phyloP scores from a whole-genome alignment of 1,139 yeast genomes.

The Yamadazyma sp. region DNA sequence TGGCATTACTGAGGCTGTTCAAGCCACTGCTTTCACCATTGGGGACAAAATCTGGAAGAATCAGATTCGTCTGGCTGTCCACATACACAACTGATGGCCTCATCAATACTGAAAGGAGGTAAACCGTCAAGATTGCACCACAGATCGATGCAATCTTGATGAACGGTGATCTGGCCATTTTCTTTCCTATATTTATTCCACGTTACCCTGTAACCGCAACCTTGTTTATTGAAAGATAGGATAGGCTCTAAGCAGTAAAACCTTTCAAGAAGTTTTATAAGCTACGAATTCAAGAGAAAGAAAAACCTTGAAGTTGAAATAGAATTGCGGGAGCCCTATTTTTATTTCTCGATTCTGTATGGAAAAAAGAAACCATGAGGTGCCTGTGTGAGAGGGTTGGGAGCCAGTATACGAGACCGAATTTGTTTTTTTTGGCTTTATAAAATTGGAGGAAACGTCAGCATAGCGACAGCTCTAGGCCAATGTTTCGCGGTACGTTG shows the following conservation, averaged over 20 bases:
- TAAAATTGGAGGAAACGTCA: too few species aligned
- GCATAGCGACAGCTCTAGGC: too few species aligned
- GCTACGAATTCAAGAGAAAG: too few species aligned
- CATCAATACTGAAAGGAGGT: conserved; percentile 16
- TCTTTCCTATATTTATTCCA: too few species aligned
- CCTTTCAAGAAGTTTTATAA: too few species aligned
- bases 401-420: too few species aligned
- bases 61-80: conserved; percentile 22
- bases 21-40: neutral
- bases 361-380: too few species aligned
- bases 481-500: too few species aligned
- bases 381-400: neutral
- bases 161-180: conserved; percentile 23
- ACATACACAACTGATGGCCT: conserved; percentile 25
- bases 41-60: conserved; percentile 17
- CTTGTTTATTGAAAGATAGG: too few species aligned
- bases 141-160: conserved; percentile 19
- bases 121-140: conserved; percentile 21
- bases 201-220: too few species aligned
- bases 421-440: too few species aligned
- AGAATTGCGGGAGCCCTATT: neutral
- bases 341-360: neutral
- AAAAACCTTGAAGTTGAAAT: neutral
- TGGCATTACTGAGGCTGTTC: conserved; percentile 1
- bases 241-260: too few species aligned